phyloP scores from a whole-genome alignment of 306 rosid species.

The Gleditsia sinensis region DNA sequence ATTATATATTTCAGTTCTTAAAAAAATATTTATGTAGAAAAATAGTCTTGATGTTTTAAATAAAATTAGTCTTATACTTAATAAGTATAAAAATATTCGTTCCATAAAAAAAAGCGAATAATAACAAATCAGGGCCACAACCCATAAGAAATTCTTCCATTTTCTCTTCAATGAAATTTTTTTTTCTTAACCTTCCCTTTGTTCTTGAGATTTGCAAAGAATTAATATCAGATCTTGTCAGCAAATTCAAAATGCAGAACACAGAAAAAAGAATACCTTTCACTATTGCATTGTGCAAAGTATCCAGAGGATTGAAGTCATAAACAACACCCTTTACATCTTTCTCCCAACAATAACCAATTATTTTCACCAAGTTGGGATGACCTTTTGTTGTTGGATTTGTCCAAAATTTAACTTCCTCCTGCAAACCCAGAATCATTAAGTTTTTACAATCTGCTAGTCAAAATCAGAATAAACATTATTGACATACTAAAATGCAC shows the following conservation, averaged over 20 bases:
- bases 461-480: not conserved
- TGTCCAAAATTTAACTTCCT: conserved; percentile 54
- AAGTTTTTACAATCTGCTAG: not conserved
- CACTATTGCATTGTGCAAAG: conserved; percentile 45
- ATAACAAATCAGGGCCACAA: not conserved
- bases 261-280: conserved; percentile 44
- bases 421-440: conserved; percentile 38
- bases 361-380: conserved; percentile 50
- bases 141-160: not conserved
- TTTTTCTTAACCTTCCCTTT: not conserved
- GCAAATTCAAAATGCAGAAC: not conserved
- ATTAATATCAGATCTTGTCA: not conserved
- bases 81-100: too few relatives aligned
- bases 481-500: too few relatives aligned
- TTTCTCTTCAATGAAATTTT: conserved; percentile 2
- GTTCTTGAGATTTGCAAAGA: conserved; percentile 2
- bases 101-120: too few relatives aligned
- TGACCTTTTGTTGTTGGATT: conserved; percentile 43
- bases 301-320: conserved; percentile 58
- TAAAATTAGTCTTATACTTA: too few relatives aligned
- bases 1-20: too few relatives aligned
- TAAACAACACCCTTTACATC: conserved; percentile 60
- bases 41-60: too few relatives aligned
- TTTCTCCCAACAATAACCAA: conserved; percentile 62
- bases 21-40: too few relatives aligned